Percentiles rank a stretch among this genome's conserved stretches.
These are phyloP conservation scores for Picea glauca DNA, from an alignment of 75 land plant species.

Conservation along the genomic window DNA sequence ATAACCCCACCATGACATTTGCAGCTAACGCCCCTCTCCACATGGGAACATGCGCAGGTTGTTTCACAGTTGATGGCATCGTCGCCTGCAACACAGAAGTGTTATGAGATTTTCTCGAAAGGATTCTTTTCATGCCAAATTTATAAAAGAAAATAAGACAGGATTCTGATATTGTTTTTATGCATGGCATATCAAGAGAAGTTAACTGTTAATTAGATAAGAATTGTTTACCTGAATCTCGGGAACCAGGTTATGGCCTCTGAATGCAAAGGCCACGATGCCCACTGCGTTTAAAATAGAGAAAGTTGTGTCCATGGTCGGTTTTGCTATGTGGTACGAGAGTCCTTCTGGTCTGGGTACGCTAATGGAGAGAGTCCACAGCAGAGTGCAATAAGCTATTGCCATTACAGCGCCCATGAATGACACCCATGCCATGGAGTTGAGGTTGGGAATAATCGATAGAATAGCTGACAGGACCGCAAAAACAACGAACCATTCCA, in stretches of 20 bases:
- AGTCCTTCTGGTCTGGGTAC: constrained; percentile 42
- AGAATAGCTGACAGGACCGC: constrained; percentile 47
- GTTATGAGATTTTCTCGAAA: too few species aligned
- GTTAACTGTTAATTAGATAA: neutral
- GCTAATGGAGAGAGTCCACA: constrained; percentile 70
- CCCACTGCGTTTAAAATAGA: constrained; percentile 75
- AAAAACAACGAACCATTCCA: constrained; percentile 92
- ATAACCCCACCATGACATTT: constrained; percentile 61
- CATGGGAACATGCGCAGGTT: constrained; percentile 85
- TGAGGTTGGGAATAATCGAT: constrained; percentile 88
- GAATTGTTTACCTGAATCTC: constrained; percentile 74
- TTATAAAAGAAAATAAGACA: too few species aligned
- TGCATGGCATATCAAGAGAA: too few species aligned
- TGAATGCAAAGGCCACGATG: constrained; percentile 85
- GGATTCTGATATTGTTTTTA: neutral
- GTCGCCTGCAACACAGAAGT: constrained; percentile 47
- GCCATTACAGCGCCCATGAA: constrained; percentile 82
- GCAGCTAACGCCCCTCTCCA: constrained; percentile 91
- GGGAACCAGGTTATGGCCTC: constrained; percentile 87
- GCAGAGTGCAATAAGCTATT: constrained; percentile 66
- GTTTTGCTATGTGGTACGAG: constrained; percentile 35
- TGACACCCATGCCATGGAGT: constrained; percentile 90
- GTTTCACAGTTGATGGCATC: constrained; percentile 83
- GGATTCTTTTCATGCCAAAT: too few species aligned
- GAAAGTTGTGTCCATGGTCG: constrained; percentile 21